phyloP scores from a whole-genome alignment of 164 flowering plant species.

The Malania oleifera region DNA sequence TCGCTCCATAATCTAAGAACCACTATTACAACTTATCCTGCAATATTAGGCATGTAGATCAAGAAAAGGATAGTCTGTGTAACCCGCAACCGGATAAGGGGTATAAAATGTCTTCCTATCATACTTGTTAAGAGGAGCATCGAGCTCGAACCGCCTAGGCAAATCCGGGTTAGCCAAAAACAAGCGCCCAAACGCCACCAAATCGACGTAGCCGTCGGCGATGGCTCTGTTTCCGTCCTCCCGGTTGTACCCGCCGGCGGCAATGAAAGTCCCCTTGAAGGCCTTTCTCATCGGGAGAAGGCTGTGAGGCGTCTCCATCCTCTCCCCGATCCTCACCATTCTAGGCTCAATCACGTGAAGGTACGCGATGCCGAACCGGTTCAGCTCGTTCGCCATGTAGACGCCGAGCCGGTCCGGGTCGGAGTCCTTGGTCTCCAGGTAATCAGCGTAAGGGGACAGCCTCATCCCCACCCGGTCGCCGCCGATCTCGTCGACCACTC shows the following conservation, averaged over 20 bases:
- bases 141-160: conserved; percentile 31
- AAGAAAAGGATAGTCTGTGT: conserved; percentile 39
- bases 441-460: conserved; percentile 46
- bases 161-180: conserved; percentile 44
- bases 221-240: conserved; percentile 40
- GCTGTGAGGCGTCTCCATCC: conserved; percentile 22
- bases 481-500: conserved; percentile 49
- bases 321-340: conserved; percentile 25
- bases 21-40: too few species aligned
- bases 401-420: conserved; percentile 47
- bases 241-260: conserved; percentile 41
- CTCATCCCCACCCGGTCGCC: conserved; percentile 51
- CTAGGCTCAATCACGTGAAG: conserved; percentile 56
- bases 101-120: conserved; percentile 29
- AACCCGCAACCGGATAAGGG: conserved; percentile 34
- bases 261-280: conserved; percentile 41
- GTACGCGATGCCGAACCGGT: conserved; percentile 36
- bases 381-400: conserved; percentile 43
- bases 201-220: conserved; percentile 26
- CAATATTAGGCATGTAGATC: conserved; percentile 1
- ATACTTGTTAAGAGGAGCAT: conserved; percentile 35
- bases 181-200: conserved; percentile 28
- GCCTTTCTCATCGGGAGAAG: conserved; percentile 44
- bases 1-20: too few species aligned
- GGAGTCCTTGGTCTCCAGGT: conserved; percentile 41